Evolutionary conservation across 129 eudicot genomes (phyloP).

Genomic region (Sambucus nigra): DNA sequence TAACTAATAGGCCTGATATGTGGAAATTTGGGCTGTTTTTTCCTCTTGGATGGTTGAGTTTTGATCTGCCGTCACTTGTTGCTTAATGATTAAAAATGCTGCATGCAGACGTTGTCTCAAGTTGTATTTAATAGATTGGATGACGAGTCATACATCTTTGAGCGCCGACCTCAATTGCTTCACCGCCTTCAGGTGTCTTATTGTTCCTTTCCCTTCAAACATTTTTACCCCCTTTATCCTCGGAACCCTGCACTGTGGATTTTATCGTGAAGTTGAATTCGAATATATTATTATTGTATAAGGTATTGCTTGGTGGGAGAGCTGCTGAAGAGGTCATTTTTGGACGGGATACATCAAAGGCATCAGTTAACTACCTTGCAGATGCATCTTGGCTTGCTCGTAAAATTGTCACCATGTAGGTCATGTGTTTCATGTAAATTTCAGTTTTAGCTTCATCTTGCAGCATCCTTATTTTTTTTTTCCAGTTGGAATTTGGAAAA

Average conservation of each 20-base stretch:
- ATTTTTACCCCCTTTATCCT: neutral
- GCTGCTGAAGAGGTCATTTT: slow-evolving; percentile 91
- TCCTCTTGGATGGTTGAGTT: neutral
- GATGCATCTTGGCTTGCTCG: slow-evolving; percentile 99
- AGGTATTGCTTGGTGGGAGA: slow-evolving; percentile 91
- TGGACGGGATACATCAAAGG: slow-evolving; percentile 84
- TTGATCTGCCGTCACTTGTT: neutral
- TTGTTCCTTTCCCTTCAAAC: slow-evolving; percentile 5
- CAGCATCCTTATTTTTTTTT: neutral
- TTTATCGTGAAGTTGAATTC: neutral
- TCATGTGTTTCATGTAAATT: neutral
- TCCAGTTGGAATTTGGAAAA: slow-evolving; percentile 93
- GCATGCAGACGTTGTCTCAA: slow-evolving; percentile 74
- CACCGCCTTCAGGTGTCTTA: slow-evolving; percentile 98
- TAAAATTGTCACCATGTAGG: slow-evolving; percentile 77
- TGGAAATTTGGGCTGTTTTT: neutral
- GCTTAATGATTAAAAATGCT: slow-evolving; percentile 4
- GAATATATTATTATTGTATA: slow-evolving; percentile 5
- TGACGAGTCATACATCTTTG: slow-evolving; percentile 70
- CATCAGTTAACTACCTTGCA: slow-evolving; percentile 78
- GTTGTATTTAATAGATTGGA: slow-evolving; percentile 69
- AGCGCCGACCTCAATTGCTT: slow-evolving; percentile 75
- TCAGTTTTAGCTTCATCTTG: neutral
- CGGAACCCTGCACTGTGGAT: slow-evolving; percentile 1
- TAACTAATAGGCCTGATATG: neutral